Conservation (phyloP, 2,329 filamentous ascomycete genomes). For the Fusarium nurragi region DNA sequence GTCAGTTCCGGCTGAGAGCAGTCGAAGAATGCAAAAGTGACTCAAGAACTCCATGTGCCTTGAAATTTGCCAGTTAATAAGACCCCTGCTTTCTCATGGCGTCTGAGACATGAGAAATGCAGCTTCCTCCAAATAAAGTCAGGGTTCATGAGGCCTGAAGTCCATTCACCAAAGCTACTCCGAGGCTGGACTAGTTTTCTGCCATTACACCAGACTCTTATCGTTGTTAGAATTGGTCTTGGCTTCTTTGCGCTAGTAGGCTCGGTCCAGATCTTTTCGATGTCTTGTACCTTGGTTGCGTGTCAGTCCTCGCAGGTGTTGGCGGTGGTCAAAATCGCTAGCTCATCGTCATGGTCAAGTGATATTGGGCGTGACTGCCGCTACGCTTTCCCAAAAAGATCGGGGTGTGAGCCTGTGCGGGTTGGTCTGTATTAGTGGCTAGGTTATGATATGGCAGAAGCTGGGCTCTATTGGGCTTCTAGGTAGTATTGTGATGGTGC, state of each 20-base stretch:
- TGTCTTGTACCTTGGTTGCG: conserved; percentile 36
- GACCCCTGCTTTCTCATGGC: conserved; percentile 21
- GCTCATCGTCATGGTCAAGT: conserved; percentile 23
- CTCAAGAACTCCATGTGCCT: conserved; percentile 3
- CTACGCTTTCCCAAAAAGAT: neutral
- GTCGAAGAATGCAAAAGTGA: conserved; percentile 10
- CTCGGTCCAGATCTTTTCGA: conserved; percentile 17
- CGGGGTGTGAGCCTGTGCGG: conserved; percentile 9
- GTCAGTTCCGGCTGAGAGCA: neutral
- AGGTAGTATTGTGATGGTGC: conserved; percentile 23
- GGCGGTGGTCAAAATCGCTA: conserved; percentile 30
- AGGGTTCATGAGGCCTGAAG: neutral
- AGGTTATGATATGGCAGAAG: conserved; percentile 1
- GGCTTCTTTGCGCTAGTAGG: neutral
- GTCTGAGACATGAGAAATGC: conserved; percentile 31
- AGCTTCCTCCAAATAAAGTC: conserved; percentile 4
- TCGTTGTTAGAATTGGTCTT: conserved; percentile 26
- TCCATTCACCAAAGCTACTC: conserved; percentile 21
- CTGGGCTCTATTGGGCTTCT: conserved; percentile 11
- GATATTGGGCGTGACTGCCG: conserved; percentile 24
- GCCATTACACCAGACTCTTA: conserved; percentile 18
- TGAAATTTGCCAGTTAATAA: conserved; percentile 4
- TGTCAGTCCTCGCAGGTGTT: conserved; percentile 12
- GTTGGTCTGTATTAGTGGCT: conserved; percentile 2
- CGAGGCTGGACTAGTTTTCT: conserved; percentile 14